Evolutionary conservation across 495 filamentous ascomycete species (phyloP).

Genomic region (Penicillium robsamsonii): DNA sequence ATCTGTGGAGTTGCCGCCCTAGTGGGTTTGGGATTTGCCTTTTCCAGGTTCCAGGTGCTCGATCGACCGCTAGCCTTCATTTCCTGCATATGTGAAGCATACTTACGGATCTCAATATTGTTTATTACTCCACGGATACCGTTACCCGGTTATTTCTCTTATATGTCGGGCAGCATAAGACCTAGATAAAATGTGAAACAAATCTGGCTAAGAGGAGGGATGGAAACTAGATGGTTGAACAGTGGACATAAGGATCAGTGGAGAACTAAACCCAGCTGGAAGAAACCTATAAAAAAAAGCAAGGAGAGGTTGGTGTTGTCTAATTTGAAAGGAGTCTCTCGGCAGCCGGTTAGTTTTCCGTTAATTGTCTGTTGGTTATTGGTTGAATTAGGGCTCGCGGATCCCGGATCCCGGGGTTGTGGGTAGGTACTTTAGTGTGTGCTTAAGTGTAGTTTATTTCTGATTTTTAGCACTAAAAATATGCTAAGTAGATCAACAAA

Average conservation of each 20-base stretch:
- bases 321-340: constrained; percentile 7
- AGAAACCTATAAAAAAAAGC: background rate
- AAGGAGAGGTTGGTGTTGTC: constrained; percentile 9
- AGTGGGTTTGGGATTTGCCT: background rate
- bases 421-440: constrained; percentile 1
- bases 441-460: background rate
- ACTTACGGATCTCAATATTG: background rate
- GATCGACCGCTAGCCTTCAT: background rate
- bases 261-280: background rate
- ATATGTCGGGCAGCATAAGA: background rate
- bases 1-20: background rate
- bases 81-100: constrained; percentile 19
- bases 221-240: background rate
- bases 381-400: constrained; percentile 8
- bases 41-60: background rate
- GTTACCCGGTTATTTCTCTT: background rate
- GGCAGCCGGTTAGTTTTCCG: constrained; percentile 3
- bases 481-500: background rate
- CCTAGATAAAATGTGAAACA: constrained; percentile 5
- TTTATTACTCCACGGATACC: background rate
- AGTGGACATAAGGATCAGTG: constrained; percentile 5
- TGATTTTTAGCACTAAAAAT: background rate
- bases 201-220: constrained; percentile 14
- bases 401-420: background rate
- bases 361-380: constrained; percentile 1